Evolutionary conservation across 148 eudicot genomes (phyloP), one percentile per base, ranked within the genome.

Genomic region (Limonium bicolor): DNA sequence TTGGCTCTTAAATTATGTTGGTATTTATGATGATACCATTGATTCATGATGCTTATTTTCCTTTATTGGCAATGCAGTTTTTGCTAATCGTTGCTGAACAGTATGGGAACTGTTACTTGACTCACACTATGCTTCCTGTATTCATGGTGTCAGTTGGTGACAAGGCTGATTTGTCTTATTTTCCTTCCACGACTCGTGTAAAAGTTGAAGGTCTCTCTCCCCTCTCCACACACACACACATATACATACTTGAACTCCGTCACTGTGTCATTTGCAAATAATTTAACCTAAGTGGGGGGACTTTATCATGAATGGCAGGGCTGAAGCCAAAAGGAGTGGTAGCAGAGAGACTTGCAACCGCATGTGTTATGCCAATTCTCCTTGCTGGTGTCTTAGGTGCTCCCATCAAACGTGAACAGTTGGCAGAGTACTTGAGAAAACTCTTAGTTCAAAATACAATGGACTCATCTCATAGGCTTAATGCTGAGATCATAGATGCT

Each of bases 121-220:
- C 81, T 41, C 70, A 68, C 60, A 74, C 84, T 50, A 68, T 88
- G 81, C 77, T 84, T 38, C 97, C 97, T 15, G 74, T 80, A 41
- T 80, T 88, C 73, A 60, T 80, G 71, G 66, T 75, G 48, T 73
- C 92, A n/a, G 74, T 84, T 60, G 97, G 93, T 21, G 87, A 84
- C 48, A 35, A 68, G 47, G 69, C 84, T 48, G 80, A 80, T 69
- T 63, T 88, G 21, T 58, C 61, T 45, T 75, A 20, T 59, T 72
- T 88, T 47, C 95, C 97, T n/a, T 47, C 63, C 27, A 52, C 66
- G 16, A 35, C 53, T 41, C 81, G 66, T 44, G 50, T 81, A 53
- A 84, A 68, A 68, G 62, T 88, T 24, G 71, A 56, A 64, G 94
- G 97, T 74, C 22, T 49, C 35, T 41, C 38, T 48, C 41, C 18